Base-by-base conservation (phyloP, 2,329 filamentous ascomycete species). In the Tolypocladium ophioglossoides region DNA sequence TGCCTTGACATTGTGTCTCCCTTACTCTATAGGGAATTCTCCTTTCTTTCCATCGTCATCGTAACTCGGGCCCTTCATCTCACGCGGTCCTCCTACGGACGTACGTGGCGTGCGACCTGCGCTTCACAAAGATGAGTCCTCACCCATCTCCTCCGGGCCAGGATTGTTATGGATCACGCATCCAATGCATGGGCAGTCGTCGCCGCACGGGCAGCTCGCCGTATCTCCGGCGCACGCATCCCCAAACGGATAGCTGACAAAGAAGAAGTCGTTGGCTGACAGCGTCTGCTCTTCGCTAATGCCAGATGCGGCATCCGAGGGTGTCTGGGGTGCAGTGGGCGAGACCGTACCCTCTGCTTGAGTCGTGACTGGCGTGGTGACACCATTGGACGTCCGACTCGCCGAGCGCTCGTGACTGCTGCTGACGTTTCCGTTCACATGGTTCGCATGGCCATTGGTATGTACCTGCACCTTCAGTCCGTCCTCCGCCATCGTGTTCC, bases 141-240 rank as follows among this genome's bases (percentile, higher is more conserved):
- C 47, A 5, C 4, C 11, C 37, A 48, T 37, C 30, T 22, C 30
- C 5, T 39, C 51, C 10, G 57, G 56, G 12, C 59, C 63, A 0
- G 63, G 59, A 48, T 67, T 68, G 51, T 69, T 70, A 53, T 83
- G 80, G 51, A 82, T 78, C 51, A 74, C 70, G 58, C 80, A 83
- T 4, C 79, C 80, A 2, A 82, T 66, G 58, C 80, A 84, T 56
- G 77, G 70, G 55, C 80, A 84, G 57, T 81, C 78, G 55, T 83
- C 79, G 10, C 80, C 80, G 54, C 81, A 84, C 0, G 76, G 78
- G 61, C 80, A 84, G 41, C 71, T 75, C 14, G 72, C 68, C 55
- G 70, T 70, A 55, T 76, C 74, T 2, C 79, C 78, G 0, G 70
- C 72, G 61, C 79, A 82, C 1, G 68, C 64, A 27, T 76, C 72